Percentiles rank a stretch among this genome's conserved stretches.
phyloP scores from a whole-genome alignment of 352 stramenopile genomes.

The Salisapilia sapeloensis region DNA sequence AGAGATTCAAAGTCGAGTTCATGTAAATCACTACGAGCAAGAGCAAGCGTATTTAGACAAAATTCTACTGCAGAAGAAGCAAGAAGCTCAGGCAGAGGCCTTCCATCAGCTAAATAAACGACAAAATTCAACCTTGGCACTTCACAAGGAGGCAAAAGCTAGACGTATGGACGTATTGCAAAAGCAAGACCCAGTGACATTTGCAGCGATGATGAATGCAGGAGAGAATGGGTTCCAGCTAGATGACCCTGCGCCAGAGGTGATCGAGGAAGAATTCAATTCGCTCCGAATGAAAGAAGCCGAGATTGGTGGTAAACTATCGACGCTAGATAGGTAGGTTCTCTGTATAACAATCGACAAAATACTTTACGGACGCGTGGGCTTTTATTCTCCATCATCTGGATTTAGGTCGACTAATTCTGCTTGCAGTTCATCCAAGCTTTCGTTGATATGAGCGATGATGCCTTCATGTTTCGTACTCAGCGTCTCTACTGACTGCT shows the following conservation, averaged over 20 bases:
- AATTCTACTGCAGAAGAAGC: constrained; percentile 44
- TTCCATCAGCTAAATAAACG: constrained; percentile 28
- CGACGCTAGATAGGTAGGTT: too few relatives aligned
- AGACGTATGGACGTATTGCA: constrained; percentile 54
- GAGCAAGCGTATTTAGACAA: constrained; percentile 31
- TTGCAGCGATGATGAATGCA: constrained; percentile 27
- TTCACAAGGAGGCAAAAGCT: constrained; percentile 59
- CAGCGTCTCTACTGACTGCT: constrained; percentile 39
- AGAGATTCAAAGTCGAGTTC: constrained; percentile 17
- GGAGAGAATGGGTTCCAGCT: constrained; percentile 22
- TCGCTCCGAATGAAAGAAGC: constrained; percentile 28
- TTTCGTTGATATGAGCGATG: constrained; percentile 61
- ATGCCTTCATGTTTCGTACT: constrained; percentile 34
- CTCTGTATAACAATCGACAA: too few relatives aligned
- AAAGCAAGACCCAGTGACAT: constrained; percentile 32
- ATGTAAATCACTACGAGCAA: constrained; percentile 2
- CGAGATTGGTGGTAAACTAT: constrained; percentile 31
- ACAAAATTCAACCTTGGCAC: constrained; percentile 58
- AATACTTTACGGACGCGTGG: too few relatives aligned
- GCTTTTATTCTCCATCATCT: too few relatives aligned
- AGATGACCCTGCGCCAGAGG: constrained; percentile 24
- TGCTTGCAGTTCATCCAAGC: constrained; percentile 43
- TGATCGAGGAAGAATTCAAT: constrained; percentile 23
- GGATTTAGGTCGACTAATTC: constrained; percentile 34
- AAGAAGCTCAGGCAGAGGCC: constrained; percentile 38